Base-by-base conservation (phyloP, 2,329 filamentous ascomycete species). In the Sclerotinia glacialis region DNA sequence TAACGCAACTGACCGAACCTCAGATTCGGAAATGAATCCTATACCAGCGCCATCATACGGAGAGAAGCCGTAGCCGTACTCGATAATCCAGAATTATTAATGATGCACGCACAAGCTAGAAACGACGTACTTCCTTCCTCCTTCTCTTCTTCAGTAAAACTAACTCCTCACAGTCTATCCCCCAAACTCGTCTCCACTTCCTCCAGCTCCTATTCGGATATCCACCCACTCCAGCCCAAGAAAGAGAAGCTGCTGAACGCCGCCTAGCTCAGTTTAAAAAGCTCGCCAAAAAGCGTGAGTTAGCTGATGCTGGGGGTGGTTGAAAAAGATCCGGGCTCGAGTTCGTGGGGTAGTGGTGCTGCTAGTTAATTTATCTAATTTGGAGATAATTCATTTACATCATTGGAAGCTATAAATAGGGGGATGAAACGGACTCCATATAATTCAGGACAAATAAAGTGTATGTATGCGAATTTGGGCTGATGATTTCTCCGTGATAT, bases 81-180 rank as follows among this genome's bases (percentile, higher is more conserved):
- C 2, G 83, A 85, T 69, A 81, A 76, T 34, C 85, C 85, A 0
- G 85, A 88, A 72, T 76, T 84, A 66, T 77, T 89, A 58, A 84
- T 86, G 80, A 86, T 85, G 79, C 81, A 85, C 52, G 83, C 86
- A 2, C 80, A 83, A 70, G 81, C 81, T 69, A 79, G 79, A 40
- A 80, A 80, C 42, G 82, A 86, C 71, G 86, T 88, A 74, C 71
- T 83, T 79, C 23, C 12, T 52, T 40, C 1, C 18, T 26, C 6
- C 23, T 4, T 16, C 12, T 16, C 28, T 12, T 3, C 2, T 21
- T 12, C 12, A 16, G 26, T 26, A 6, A 16, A 28, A n/a, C 54
- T 65, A 53, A 53, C 40, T 14, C 40, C 18, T 11, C 46, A 11
- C 68, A 87, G 85, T 86, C 81, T 73, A 79, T 87, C 31, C 79